These are phyloP conservation scores for Heritiera fomes DNA, from an alignment of 345 rosid genomes.

Conservation along the genomic window DNA sequence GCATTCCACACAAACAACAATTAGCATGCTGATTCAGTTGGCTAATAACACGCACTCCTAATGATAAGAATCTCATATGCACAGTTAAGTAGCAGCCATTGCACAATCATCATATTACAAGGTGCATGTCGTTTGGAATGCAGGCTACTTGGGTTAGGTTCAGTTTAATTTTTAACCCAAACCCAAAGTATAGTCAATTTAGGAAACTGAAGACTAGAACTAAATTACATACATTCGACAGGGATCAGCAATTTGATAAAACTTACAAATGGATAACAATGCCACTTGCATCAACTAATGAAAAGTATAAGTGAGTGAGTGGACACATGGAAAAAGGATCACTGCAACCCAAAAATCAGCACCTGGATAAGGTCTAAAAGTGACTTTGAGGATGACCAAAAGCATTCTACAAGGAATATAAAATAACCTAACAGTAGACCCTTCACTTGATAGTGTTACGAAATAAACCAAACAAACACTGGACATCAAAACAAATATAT, in stretches of 20 bases:
- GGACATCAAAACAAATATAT: neutral
- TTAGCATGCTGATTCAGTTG: neutral
- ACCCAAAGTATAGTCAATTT: neutral
- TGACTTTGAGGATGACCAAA: neutral
- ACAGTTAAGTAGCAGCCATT: neutral
- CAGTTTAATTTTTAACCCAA: constrained; percentile 7
- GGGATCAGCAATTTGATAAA: too few species aligned
- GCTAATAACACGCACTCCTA: neutral
- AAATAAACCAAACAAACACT: neutral
- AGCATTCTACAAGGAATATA: neutral
- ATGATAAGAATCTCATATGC: constrained; percentile 4
- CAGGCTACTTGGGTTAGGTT: neutral
- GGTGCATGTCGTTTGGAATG: neutral
- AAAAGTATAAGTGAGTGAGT: neutral
- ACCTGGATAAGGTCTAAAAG: neutral
- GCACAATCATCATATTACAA: neutral
- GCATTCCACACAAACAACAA: neutral
- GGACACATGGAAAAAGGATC: neutral
- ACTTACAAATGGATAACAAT: neutral
- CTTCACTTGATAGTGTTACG: too few species aligned
- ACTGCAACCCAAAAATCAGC: neutral
- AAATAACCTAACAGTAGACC: too few species aligned
- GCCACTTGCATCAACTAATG: neutral
- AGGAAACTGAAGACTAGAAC: neutral
- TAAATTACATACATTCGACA: neutral